phyloP scores from a whole-genome alignment of 805 yeast species.

The Saccharomycopsis schoenii region DNA sequence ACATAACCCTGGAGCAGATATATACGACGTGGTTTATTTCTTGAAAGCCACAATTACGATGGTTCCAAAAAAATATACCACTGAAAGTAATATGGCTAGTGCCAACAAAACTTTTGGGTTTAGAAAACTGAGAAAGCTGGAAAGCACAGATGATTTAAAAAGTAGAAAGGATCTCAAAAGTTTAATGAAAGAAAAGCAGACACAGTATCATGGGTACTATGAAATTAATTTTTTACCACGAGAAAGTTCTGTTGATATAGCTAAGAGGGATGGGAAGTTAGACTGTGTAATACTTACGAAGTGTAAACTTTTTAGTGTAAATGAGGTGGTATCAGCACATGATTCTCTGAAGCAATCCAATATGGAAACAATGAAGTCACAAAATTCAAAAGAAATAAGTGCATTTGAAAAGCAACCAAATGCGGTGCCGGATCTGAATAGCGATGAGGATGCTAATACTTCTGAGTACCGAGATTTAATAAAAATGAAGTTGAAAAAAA shows the following conservation, averaged over 20 bases:
- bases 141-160: background rate
- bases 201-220: background rate
- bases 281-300: background rate
- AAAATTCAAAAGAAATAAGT: background rate
- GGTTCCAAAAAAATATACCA: background rate
- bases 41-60: background rate
- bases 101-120: background rate
- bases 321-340: background rate
- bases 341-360: background rate
- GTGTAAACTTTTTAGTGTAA: background rate
- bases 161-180: background rate
- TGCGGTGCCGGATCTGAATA: background rate
- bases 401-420: background rate
- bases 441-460: background rate
- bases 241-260: conserved; percentile 9
- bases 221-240: conserved; percentile 11
- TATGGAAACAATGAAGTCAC: background rate
- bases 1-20: background rate
- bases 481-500: background rate
- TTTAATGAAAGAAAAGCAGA: background rate
- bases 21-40: conserved; percentile 4
- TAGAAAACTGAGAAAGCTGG: background rate
- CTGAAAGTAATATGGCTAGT: background rate
- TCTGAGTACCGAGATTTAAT: background rate
- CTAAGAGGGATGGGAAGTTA: background rate